phyloP scores from a whole-genome alignment of 139 green algal species.

The Astrephomene gubernaculifera region DNA sequence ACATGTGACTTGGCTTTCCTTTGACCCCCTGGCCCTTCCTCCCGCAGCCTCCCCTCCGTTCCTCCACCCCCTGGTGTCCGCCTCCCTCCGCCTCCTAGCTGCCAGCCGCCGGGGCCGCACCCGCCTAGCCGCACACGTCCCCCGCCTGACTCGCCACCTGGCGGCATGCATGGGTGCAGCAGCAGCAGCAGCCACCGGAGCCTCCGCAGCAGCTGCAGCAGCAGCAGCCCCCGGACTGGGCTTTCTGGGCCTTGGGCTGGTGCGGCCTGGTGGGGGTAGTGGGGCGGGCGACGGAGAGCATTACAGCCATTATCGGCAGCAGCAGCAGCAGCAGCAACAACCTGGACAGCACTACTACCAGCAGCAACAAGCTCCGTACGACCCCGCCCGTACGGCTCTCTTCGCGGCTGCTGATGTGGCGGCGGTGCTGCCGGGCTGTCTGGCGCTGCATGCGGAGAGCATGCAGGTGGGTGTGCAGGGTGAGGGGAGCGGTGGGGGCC shows the following conservation, averaged over 20 bases:
- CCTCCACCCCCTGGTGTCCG: conserved; percentile 17
- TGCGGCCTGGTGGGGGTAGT: no score
- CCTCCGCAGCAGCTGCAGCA: no score
- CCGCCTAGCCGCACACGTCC: not conserved
- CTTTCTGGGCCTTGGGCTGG: no score
- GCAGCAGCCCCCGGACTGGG: no score
- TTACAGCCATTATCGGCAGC: no score
- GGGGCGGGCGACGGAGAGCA: no score
- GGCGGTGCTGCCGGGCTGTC: not conserved
- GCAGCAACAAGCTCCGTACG: not conserved
- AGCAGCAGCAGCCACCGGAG: no score
- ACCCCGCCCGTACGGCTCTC: not conserved
- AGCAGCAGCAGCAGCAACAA: no score
- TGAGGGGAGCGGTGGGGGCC: not conserved
- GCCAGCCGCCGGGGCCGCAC: not conserved
- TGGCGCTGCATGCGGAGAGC: conserved; percentile 6
- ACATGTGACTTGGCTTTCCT: no score
- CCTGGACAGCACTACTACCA: no score
- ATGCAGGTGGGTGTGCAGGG: conserved; percentile 14
- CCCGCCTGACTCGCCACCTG: not conserved
- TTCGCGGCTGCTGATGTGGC: conserved; percentile 27
- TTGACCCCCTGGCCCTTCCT: no score
- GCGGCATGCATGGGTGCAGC: no score
- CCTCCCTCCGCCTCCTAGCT: not conserved
- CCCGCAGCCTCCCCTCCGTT: not conserved